Percentiles rank a stretch among this genome's conserved stretches.
phyloP scores from a whole-genome alignment of 306 rosid genomes.

The Gastrolobium bilobum region DNA sequence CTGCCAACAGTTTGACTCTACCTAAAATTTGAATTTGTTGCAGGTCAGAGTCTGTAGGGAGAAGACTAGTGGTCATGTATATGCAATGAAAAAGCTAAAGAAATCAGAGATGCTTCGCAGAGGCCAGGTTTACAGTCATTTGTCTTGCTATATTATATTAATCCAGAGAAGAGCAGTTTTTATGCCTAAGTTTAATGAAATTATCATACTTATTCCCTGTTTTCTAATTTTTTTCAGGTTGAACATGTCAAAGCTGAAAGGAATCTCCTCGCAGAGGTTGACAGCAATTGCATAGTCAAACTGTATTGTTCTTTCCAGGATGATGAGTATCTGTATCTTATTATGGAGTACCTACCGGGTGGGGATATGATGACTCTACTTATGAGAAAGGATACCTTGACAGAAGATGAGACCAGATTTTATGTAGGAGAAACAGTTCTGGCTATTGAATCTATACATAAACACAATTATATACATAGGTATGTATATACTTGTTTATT shows the following conservation, averaged over 20 bases:
- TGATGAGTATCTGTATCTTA: conserved; percentile 88
- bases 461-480: conserved; percentile 97
- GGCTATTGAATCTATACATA: conserved; percentile 96
- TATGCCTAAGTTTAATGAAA: conserved; percentile 30
- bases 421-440: conserved; percentile 91
- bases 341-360: conserved; percentile 99
- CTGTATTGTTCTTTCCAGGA: conserved; percentile 98
- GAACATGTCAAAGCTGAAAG: conserved; percentile 99
- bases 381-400: conserved; percentile 96
- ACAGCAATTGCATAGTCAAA: conserved; percentile 95
- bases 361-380: conserved; percentile 99
- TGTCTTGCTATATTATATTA: conserved; percentile 44
- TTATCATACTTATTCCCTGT: conserved; percentile 34
- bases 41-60: conserved; percentile 98
- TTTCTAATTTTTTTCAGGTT: conserved; percentile 63
- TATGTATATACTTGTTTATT: conserved; percentile 49
- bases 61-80: conserved; percentile 83
- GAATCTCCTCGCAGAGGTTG: conserved; percentile 98
- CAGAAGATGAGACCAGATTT: conserved; percentile 95
- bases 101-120: conserved; percentile 99
- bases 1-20: not conserved
- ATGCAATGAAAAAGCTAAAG: conserved; percentile 99
- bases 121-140: conserved; percentile 82
- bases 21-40: conserved; percentile 57
- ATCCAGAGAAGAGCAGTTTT: conserved; percentile 13